Evolutionary conservation across 2,329 filamentous ascomycete species (phyloP).

Genomic region (Aspergillus unguis): DNA sequence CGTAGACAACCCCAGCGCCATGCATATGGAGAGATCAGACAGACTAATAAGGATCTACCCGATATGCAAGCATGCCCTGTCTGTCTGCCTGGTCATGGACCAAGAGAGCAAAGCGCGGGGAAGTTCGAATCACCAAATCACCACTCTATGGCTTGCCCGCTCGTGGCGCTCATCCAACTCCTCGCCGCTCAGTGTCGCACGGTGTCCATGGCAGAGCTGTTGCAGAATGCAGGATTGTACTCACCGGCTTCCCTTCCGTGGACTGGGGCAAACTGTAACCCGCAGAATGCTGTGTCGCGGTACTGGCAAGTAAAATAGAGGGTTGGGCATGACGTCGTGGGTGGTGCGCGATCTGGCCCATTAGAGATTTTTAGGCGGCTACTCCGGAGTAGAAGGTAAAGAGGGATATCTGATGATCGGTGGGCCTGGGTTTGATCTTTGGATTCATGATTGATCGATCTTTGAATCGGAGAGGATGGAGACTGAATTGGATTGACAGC

Average conservation of each 20-base stretch:
- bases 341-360: neutral
- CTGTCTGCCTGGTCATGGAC: neutral
- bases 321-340: neutral
- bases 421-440: neutral
- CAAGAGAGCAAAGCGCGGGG: neutral
- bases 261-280: too few species aligned
- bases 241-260: too few species aligned
- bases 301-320: too few species aligned
- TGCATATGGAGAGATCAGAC: neutral
- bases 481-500: neutral
- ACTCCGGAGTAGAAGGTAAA: neutral
- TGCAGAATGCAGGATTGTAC: neutral
- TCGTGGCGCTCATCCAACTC: too few species aligned
- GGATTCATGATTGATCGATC: neutral
- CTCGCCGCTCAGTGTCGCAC: too few species aligned
- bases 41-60: neutral
- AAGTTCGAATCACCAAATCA: neutral
- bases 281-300: too few species aligned
- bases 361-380: neutral
- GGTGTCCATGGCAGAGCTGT: neutral
- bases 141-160: too few species aligned
- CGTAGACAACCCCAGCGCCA: neutral
- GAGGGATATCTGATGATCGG: constrained; percentile 1
- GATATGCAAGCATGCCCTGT: constrained; percentile 11
- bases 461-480: neutral